Conservation (phyloP, 352 stramenopile genomes). For the Phytophthora ramorum region DNA sequence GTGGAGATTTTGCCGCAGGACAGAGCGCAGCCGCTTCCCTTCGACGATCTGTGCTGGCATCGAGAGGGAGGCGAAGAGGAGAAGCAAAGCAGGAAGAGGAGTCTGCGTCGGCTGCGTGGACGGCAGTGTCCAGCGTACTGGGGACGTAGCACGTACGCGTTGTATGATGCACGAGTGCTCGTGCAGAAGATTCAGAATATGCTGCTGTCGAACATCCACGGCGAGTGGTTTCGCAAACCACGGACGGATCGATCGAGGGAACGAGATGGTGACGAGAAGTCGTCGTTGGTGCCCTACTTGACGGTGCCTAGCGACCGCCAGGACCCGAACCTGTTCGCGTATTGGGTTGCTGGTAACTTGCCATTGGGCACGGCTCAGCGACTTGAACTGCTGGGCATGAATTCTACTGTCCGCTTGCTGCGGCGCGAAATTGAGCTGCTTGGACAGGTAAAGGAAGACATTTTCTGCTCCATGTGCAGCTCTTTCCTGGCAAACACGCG, state of each 20-base stretch:
- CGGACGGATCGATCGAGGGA: constrained; percentile 13
- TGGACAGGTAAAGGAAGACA: constrained; percentile 62
- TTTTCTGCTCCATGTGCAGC: constrained; percentile 72
- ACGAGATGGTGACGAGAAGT: constrained; percentile 9
- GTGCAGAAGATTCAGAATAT: constrained; percentile 71
- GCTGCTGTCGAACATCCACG: constrained; percentile 76
- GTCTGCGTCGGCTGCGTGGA: constrained; percentile 19
- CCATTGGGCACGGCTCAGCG: constrained; percentile 66
- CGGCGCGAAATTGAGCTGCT: constrained; percentile 67
- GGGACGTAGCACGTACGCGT: constrained; percentile 45
- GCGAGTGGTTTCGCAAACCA: constrained; percentile 69
- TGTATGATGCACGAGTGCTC: constrained; percentile 70
- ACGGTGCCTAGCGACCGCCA: constrained; percentile 47
- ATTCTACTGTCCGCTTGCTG: constrained; percentile 66
- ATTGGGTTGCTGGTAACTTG: constrained; percentile 81
- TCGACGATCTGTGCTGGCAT: constrained; percentile 30
- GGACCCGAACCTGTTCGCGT: constrained; percentile 78
- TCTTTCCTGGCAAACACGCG: constrained; percentile 68
- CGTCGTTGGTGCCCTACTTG: constrained; percentile 40
- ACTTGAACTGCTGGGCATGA: constrained; percentile 63
- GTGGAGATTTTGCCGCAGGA: constrained; percentile 75
- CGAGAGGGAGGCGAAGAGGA: constrained; percentile 4
- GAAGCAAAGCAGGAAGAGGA: constrained; percentile 15
- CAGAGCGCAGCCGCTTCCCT: constrained; percentile 50
- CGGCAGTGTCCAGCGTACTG: constrained; percentile 62